Conservation (phyloP, 768 basidiomycete genomes). For the Boletus pseudo-olivaceus region DNA sequence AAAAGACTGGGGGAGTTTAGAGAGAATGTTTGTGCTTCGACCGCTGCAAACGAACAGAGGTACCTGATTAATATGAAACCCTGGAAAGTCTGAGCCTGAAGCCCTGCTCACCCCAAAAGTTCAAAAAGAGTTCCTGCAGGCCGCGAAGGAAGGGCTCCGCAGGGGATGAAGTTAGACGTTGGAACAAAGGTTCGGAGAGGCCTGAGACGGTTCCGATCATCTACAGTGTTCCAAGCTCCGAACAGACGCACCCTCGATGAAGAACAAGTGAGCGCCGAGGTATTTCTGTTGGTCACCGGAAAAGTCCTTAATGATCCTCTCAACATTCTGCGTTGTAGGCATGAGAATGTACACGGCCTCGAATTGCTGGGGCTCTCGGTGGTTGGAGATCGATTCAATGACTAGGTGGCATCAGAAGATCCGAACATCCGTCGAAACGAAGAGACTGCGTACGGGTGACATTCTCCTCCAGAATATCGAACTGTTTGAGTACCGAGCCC, state of each 20-base stretch:
- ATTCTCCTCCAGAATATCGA: constrained; percentile 93
- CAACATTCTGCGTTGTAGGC: constrained; percentile 92
- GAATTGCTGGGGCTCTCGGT: constrained; percentile 81
- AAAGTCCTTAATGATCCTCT: constrained; percentile 88
- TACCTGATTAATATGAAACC: constrained; percentile 7
- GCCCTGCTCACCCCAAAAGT: constrained; percentile 80
- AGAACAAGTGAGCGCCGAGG: constrained; percentile 85
- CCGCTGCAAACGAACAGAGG: constrained; percentile 44
- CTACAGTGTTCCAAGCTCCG: neutral
- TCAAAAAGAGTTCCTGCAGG: constrained; percentile 84
- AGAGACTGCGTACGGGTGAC: constrained; percentile 73
- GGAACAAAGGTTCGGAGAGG: constrained; percentile 72
- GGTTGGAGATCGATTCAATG: constrained; percentile 83
- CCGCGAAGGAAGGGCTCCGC: constrained; percentile 75
- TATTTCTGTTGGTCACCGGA: constrained; percentile 62
- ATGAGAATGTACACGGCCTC: constrained; percentile 94
- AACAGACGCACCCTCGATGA: constrained; percentile 71
- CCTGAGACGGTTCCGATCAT: constrained; percentile 41
- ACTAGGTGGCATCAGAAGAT: constrained; percentile 45
- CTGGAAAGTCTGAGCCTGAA: neutral
- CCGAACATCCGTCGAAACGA: neutral
- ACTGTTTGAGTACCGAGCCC: constrained; percentile 83
- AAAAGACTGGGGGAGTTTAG: constrained; percentile 74
- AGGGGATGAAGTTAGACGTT: constrained; percentile 67
- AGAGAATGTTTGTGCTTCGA: constrained; percentile 85